Conservation (phyloP, 176 grass and related monocot genomes). For the Hordeum marinum region DNA sequence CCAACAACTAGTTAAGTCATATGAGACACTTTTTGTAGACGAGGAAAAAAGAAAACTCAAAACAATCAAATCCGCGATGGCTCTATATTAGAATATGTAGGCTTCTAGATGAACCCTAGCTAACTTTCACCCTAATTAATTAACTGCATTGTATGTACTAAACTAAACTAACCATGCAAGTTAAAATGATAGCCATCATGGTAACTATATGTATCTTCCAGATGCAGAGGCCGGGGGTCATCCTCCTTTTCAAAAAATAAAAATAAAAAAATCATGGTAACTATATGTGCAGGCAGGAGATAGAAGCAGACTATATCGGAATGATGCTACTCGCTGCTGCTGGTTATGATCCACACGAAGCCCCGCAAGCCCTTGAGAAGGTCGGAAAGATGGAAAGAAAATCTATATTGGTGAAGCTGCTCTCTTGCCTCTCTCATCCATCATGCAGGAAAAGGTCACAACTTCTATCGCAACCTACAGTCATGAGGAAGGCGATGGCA, state of each 20-base stretch:
- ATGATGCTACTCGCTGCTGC: neutral
- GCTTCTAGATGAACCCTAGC: too few relatives aligned
- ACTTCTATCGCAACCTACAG: neutral
- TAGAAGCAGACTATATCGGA: neutral
- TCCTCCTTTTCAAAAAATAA: too few relatives aligned
- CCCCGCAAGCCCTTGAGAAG: neutral
- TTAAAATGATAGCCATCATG: neutral
- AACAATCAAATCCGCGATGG: neutral
- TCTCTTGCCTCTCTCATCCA: neutral
- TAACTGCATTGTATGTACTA: too few relatives aligned
- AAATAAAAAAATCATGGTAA: neutral
- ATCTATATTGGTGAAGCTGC: too few relatives aligned
- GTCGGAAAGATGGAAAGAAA: neutral
- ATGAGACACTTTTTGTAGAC: too few relatives aligned
- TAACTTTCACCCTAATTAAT: too few relatives aligned
- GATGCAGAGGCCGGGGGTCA: too few relatives aligned
- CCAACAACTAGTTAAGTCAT: too few relatives aligned
- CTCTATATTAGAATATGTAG: too few relatives aligned
- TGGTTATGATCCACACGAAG: neutral
- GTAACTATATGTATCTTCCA: neutral
- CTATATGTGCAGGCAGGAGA: neutral
- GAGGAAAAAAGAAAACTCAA: too few relatives aligned
- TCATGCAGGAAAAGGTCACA: neutral
- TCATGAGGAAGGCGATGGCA: neutral
- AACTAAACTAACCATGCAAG: too few relatives aligned